Evolutionary conservation across 768 basidiomycete species (phyloP), one percentile per base, ranked within the genome.

Genomic region (Boletus patriciae): DNA sequence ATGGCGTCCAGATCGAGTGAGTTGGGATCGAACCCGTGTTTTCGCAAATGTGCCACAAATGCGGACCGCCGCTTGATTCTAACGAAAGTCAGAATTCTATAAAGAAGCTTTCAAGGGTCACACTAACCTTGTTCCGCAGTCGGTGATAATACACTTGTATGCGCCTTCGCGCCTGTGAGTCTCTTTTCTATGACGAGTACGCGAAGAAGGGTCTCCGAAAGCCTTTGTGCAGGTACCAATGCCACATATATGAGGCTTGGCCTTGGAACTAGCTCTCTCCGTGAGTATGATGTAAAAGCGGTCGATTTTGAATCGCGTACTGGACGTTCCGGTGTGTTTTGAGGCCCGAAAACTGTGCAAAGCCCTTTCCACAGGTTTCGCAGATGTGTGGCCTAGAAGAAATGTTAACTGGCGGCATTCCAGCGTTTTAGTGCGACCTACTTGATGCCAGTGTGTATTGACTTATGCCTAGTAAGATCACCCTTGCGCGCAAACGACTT

Each of bases 171-270:
- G 67, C 18, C 66, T 61, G 63, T 89, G 87, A 3, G 75, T 80
- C 69, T 88, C 86, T 64, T 79, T 82, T 53, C 78, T 75, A 62
- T 90, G 88, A 10, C 88, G 83, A 31, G 81, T 74, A 59, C 84
- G 75, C 44, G 88, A 88, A 0, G 88, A 89, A 12, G 86, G 87
- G 62, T 90, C 88, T 15, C 82, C 82, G 60, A 90, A 90, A 15
- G 73, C 68, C 31, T 79, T 74, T 11, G 50, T 54, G 63, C 87
- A 89, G 21, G 66, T 70, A 10, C 69, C 62, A 42, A 78, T 72
- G 15, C 73, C 74, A 62, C 88, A 90, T 6, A 50, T 50, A 61
- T 76, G 79, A 2, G 86, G 87, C 67, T 81, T 84, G 11, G 54
- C 69, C 43, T 73, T 74, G 15, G 83, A 79, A 54, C 86, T 87